Evolutionary conservation across 305 asterid species (phyloP), one percentile per base, ranked within the genome.

Genomic region (Andrographis paniculata): DNA sequence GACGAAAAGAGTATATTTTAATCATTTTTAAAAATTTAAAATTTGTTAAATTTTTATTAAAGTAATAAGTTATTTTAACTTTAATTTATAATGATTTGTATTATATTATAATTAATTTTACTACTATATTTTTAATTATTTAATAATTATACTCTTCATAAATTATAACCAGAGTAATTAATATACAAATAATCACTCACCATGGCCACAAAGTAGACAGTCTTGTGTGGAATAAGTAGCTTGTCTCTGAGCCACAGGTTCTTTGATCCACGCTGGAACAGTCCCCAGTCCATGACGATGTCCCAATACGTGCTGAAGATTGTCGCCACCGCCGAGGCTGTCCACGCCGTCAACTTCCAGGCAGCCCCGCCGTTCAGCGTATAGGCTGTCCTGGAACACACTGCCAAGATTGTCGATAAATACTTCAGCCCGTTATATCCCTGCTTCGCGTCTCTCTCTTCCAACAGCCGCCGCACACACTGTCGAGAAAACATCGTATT

Each of bases 251-350:
- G 57, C 67, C 60, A 73, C 15, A 59, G 35, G 56, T 76, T 76
- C 69, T 64, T 70, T 1, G 80, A 73, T 18, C 50, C 52, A 2
- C 61, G 17, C 17, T 70, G 77, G n/a, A 76, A 48, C 33, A 76
- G 76, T n/a, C 84, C 84, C 84, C 84, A 76, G 40, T 76, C 79
- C 6, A 66, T 46, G 30, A 76, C 64, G 20, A 76, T 63, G 31
- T 72, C 84, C 80, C 80, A 76, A 28, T 76, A 76, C 1, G 80
- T 69, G 63, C 74, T 58, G 12, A 59, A 12, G 16, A 72, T 24
- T 13, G 77, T 56, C 0, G 80, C 84, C 11, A 47, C 16, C 1
- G 64, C 38, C 0, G 84, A 76, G 11, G 68, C 12, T 14, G 53
- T 20, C 59, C 53, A 69, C 8, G 84, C 84, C 11, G 33, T 14